Conservation (phyloP, 2,329 filamentous ascomycete species). For the Coleophoma eucalyptorum region DNA sequence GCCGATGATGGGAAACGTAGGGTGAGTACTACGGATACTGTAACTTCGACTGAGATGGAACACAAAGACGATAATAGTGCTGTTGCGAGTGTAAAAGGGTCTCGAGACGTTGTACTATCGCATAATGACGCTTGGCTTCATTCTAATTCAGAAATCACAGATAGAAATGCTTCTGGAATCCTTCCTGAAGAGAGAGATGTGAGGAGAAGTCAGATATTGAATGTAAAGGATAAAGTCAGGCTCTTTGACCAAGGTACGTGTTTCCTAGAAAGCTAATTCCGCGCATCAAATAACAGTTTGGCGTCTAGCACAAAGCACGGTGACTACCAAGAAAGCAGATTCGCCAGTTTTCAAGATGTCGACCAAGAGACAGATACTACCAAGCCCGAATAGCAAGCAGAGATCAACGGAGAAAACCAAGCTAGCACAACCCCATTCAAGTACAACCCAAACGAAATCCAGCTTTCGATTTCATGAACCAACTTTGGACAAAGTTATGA, state of each 20-base stretch:
- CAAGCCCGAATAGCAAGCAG: background rate
- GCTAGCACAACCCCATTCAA: background rate
- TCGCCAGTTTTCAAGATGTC: no score
- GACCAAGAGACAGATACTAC: no score
- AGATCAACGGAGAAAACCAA: background rate
- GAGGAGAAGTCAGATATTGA: background rate
- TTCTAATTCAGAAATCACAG: background rate
- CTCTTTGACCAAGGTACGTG: background rate
- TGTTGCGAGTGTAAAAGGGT: no score
- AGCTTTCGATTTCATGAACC: background rate
- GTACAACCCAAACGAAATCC: background rate
- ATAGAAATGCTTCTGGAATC: background rate
- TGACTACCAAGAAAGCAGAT: no score
- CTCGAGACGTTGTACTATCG: no score
- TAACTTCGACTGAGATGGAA: no score
- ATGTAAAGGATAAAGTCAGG: background rate
- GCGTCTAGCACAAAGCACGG: no score
- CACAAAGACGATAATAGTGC: no score
- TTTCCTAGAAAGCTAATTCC: no score
- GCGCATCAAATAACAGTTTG: no score
- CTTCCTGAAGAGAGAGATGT: background rate
- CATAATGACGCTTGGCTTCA: background rate
- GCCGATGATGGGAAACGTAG: constrained; percentile 5
- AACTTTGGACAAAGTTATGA: no score
- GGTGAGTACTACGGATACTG: no score